Conservation (phyloP, 108 stramenopile genomes). For the Epithemia pelagica region DNA sequence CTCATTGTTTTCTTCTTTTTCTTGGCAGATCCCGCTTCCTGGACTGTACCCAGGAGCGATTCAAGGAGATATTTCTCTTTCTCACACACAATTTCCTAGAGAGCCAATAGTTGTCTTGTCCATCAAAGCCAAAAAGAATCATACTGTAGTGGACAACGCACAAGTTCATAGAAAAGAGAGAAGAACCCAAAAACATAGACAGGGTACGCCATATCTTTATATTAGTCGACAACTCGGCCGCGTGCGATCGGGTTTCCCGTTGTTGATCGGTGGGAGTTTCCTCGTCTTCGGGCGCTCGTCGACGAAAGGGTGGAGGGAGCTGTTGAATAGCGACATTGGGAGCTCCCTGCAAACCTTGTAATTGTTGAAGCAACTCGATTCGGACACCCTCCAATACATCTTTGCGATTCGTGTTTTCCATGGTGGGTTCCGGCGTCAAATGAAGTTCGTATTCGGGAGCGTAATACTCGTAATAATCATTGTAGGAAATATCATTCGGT, state of each 20-base stretch:
- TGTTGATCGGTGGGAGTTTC: slow-evolving; percentile 5
- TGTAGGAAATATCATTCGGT: slow-evolving; percentile 94
- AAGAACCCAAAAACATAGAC: neutral
- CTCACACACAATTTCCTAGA: too few relatives aligned
- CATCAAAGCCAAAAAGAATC: too few relatives aligned
- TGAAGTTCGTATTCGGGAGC: slow-evolving; percentile 97
- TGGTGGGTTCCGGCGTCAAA: slow-evolving; percentile 66
- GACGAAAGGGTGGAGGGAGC: slow-evolving; percentile 78
- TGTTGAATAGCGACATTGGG: slow-evolving; percentile 91
- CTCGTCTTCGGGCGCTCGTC: slow-evolving; percentile 32
- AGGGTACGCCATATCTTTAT: neutral
- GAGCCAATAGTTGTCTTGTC: too few relatives aligned
- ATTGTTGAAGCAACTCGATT: slow-evolving; percentile 72
- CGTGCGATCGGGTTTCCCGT: slow-evolving; percentile 17
- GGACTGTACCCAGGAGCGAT: too few relatives aligned
- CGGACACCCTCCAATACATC: slow-evolving; percentile 58
- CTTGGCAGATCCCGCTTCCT: too few relatives aligned
- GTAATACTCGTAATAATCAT: slow-evolving; percentile 99
- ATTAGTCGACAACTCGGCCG: slow-evolving; percentile 52
- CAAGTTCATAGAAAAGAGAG: neutral
- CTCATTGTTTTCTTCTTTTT: too few relatives aligned
- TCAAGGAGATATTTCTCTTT: too few relatives aligned
- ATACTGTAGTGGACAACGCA: too few relatives aligned
- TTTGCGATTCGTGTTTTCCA: slow-evolving; percentile 83
- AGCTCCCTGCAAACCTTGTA: slow-evolving; percentile 78